Evolutionary conservation across 768 basidiomycete species (phyloP).

Genomic region (Macrolepiota fuliginosa): DNA sequence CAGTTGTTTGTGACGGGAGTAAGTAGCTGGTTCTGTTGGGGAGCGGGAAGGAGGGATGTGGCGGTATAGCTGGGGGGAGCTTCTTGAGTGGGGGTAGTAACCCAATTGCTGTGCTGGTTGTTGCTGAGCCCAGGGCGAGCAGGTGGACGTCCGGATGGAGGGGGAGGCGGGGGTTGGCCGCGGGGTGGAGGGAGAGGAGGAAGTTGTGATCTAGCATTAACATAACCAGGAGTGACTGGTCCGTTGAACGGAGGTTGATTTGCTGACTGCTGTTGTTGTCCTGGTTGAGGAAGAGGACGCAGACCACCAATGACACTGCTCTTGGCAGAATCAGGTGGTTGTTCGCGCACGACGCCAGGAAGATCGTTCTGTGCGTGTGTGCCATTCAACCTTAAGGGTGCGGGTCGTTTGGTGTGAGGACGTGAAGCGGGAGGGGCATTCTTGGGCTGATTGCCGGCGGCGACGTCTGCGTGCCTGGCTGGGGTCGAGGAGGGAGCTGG

Average conservation of each 20-base stretch:
- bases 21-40: slow-evolving; percentile 33
- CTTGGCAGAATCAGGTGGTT: slow-evolving; percentile 53
- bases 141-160: slow-evolving; percentile 29
- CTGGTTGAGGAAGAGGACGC: slow-evolving; percentile 27
- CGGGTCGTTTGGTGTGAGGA: slow-evolving; percentile 49
- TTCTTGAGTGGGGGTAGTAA: slow-evolving; percentile 64
- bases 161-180: slow-evolving; percentile 57
- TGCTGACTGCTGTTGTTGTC: slow-evolving; percentile 48
- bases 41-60: slow-evolving; percentile 41
- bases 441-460: slow-evolving; percentile 16
- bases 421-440: slow-evolving; percentile 32
- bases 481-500: slow-evolving; percentile 11
- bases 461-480: slow-evolving; percentile 14
- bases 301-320: slow-evolving; percentile 14
- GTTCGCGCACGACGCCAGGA: slow-evolving; percentile 68
- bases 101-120: slow-evolving; percentile 20
- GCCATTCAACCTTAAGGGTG: slow-evolving; percentile 73
- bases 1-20: slow-evolving; percentile 43
- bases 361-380: slow-evolving; percentile 56
- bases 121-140: slow-evolving; percentile 22
- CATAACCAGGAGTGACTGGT: slow-evolving; percentile 29
- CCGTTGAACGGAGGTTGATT: slow-evolving; percentile 38
- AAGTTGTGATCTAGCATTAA: slow-evolving; percentile 37
- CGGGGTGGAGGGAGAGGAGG: slow-evolving; percentile 68
- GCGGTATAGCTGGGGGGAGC: slow-evolving; percentile 40